Conservation (phyloP, 2,329 filamentous ascomycete species). For the Cylindrodendrum hubeiense region DNA sequence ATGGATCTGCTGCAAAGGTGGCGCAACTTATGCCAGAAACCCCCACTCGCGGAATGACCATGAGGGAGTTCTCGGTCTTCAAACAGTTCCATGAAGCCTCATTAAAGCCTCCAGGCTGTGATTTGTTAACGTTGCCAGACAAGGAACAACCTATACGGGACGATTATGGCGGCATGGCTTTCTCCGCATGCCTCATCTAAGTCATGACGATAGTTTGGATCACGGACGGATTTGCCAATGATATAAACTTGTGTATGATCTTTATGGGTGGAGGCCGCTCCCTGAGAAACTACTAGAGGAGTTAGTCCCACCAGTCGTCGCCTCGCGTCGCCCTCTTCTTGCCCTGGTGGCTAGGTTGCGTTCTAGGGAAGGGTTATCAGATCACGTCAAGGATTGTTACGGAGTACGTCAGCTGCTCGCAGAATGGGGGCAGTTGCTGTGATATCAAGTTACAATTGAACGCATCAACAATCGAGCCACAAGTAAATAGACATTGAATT, state of each 20-base stretch:
- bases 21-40: background rate
- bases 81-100: slow-evolving; percentile 33
- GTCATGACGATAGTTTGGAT: slow-evolving; percentile 29
- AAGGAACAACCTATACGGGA: slow-evolving; percentile 33
- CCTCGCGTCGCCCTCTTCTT: too few relatives aligned
- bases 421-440: too few relatives aligned
- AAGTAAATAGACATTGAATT: too few relatives aligned
- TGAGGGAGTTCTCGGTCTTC: background rate
- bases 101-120: slow-evolving; percentile 37
- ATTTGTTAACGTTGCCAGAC: slow-evolving; percentile 36
- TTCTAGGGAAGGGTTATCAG: too few relatives aligned
- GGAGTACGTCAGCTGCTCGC: too few relatives aligned
- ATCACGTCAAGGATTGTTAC: too few relatives aligned
- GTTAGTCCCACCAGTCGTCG: too few relatives aligned
- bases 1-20: slow-evolving; percentile 29
- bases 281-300: too few relatives aligned
- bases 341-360: too few relatives aligned
- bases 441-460: too few relatives aligned
- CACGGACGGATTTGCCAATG: slow-evolving; percentile 41
- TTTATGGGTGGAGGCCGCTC: too few relatives aligned
- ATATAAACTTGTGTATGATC: slow-evolving; percentile 14
- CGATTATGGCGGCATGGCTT: slow-evolving; percentile 42
- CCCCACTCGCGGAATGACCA: background rate
- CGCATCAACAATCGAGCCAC: too few relatives aligned
- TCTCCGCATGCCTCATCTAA: slow-evolving; percentile 42